Conservation (phyloP, 208 protist genomes). For the Leishmania mexicana region DNA sequence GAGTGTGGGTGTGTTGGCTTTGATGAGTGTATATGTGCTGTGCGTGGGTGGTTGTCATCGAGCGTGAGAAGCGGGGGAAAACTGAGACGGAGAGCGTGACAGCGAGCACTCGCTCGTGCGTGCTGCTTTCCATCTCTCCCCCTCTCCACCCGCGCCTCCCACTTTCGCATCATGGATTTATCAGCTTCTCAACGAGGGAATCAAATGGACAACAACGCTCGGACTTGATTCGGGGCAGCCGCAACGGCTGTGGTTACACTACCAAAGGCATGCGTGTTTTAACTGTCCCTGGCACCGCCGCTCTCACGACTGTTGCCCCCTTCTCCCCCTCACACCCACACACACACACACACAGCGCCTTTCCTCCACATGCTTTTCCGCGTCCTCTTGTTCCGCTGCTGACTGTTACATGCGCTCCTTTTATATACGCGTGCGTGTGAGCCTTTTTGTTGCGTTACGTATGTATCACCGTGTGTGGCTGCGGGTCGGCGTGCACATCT, state of each 20-base stretch:
- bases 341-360: not conserved
- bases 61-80: not conserved
- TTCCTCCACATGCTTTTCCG: not conserved
- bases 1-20: not conserved
- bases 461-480: not conserved
- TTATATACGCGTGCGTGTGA: not conserved
- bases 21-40: not conserved
- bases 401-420: not conserved
- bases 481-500: not conserved
- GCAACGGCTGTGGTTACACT: not conserved
- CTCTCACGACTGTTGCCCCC: not conserved
- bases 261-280: not conserved
- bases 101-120: not conserved
- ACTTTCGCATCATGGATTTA: not conserved
- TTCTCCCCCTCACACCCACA: not conserved
- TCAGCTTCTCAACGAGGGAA: not conserved
- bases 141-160: not conserved
- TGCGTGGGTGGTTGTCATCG: not conserved
- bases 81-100: not conserved
- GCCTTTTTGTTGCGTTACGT: not conserved
- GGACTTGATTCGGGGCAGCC: not conserved
- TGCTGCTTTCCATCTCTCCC: not conserved
- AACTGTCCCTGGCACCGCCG: not conserved
- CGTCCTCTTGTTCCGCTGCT: not conserved
- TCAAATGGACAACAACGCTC: not conserved